Evolutionary conservation across 306 rosid genomes (phyloP), one percentile per base, ranked within the genome.

Genomic region (Vigna trinervia): DNA sequence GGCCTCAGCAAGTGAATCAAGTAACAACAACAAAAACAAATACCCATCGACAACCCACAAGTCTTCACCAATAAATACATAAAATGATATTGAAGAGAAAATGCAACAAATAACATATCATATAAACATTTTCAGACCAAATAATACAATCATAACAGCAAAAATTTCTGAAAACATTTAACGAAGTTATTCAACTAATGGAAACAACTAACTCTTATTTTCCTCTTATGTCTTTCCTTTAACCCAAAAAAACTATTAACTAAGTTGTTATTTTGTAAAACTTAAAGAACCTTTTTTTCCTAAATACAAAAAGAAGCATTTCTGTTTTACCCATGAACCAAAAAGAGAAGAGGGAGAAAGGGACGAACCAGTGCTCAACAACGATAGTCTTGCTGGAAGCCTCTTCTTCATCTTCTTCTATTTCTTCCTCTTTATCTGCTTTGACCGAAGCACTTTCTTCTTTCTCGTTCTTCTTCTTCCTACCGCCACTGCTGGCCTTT

Each of bases 351-450:
- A 26, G 19, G 57, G 60, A 11, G 64, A 17, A 22, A 57, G 5
- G 0, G 0, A 56, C 38, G 14, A 32, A 85, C 88, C 86, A 81
- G 51, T 78, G 82, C 38, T 85, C 88, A 56, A 85, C 62, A 2
- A 85, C 26, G 10, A 85, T 46, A n/a, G 68, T 64, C 36, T 54
- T 62, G 39, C 1, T 9, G 2, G 79, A 36, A 32, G 51, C 60
- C 6, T 5, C 60, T 30, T 73, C 52, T 7, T 26, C 23, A 8
- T 15, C 17, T 11, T 13, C 36, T 5, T 54, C 60, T 19, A 0
- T 6, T 5, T 12, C 10, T 9, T 28, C 5, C 28, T 14, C 9
- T 12, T 14, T 1, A 22, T 59, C 53, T 72, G 53, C 12, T 41
- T 9, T 8, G 30, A 36, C 70, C n/a, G 2, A 3, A 61, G 2